Evolutionary conservation across 2,329 filamentous ascomycete species (phyloP).

Genomic region (Colletotrichum sublineola): DNA sequence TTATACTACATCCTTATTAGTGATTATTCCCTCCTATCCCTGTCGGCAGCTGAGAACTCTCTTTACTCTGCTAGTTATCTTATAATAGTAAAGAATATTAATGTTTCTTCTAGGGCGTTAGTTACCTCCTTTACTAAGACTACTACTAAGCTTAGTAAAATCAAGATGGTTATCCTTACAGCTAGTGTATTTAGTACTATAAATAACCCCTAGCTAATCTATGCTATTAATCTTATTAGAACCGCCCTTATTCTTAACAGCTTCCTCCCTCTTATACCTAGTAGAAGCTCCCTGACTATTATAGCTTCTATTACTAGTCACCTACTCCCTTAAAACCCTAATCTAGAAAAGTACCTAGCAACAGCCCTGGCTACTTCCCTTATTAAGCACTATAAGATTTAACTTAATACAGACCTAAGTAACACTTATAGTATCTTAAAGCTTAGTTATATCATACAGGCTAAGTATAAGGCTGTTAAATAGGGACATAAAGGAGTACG

Average conservation of each 20-base stretch:
- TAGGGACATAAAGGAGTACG: slow-evolving; percentile 15
- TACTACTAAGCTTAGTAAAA: not conserved
- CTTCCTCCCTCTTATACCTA: slow-evolving; percentile 9
- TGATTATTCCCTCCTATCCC: slow-evolving; percentile 10
- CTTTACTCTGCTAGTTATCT: slow-evolving; percentile 9
- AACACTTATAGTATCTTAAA: slow-evolving; percentile 18
- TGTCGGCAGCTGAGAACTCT: slow-evolving; percentile 8
- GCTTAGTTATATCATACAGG: slow-evolving; percentile 15
- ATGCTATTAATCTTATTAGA: slow-evolving; percentile 11
- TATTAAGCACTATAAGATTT: slow-evolving; percentile 4
- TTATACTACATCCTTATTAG: slow-evolving; percentile 15
- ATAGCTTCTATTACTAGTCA: slow-evolving; percentile 27
- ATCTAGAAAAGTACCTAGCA: slow-evolving; percentile 16
- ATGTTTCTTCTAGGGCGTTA: slow-evolving; percentile 4
- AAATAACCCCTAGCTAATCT: slow-evolving; percentile 14
- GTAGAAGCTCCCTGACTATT: slow-evolving; percentile 4
- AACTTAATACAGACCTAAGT: slow-evolving; percentile 1
- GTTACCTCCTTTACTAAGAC: slow-evolving; percentile 6
- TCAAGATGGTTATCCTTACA: slow-evolving; percentile 25
- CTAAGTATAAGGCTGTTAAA: slow-evolving; percentile 1
- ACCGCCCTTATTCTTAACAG: slow-evolving; percentile 16
- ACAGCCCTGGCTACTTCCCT: slow-evolving; percentile 10
- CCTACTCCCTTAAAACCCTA: not conserved
- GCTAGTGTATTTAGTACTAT: slow-evolving; percentile 17
- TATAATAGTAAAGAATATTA: not conserved